These are phyloP conservation scores for Lasiodiplodia theobromae DNA, from an alignment of 2,329 filamentous ascomycete genomes.

Conservation along the genomic window DNA sequence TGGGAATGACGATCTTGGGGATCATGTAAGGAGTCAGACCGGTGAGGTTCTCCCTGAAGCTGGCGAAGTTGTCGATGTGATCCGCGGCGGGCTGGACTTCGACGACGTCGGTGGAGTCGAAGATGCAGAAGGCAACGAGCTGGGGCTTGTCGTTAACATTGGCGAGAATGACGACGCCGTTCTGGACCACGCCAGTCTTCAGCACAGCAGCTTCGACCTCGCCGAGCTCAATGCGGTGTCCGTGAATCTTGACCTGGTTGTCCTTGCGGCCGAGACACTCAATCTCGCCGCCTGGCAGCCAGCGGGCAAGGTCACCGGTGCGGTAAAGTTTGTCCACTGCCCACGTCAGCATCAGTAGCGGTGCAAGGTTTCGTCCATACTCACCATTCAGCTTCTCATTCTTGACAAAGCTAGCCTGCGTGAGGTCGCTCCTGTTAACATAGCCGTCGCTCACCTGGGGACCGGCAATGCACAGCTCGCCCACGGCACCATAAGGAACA, in stretches of 20 bases:
- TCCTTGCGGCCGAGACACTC: conserved; percentile 24
- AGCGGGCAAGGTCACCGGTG: conserved; percentile 33
- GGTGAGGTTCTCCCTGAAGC: conserved; percentile 7
- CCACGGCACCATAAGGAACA: conserved; percentile 60
- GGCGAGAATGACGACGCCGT: not conserved
- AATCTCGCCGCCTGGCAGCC: not conserved
- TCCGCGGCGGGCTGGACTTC: not conserved
- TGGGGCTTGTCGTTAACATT: conserved; percentile 11
- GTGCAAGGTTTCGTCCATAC: no score
- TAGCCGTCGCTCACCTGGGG: conserved; percentile 76
- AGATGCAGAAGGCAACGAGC: conserved; percentile 24
- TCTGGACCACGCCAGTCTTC: not conserved
- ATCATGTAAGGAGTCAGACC: conserved; percentile 23
- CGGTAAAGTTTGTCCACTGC: conserved; percentile 26
- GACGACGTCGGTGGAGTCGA: not conserved
- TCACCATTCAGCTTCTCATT: conserved; percentile 31
- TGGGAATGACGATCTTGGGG: conserved; percentile 4
- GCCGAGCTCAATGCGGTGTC: conserved; percentile 45
- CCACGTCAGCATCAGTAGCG: no score
- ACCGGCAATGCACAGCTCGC: conserved; percentile 79
- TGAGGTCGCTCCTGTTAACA: conserved; percentile 72
- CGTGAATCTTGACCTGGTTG: conserved; percentile 42
- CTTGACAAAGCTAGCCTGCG: conserved; percentile 75
- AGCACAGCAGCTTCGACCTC: conserved; percentile 38
- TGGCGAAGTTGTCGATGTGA: not conserved